phyloP scores from a whole-genome alignment of 805 yeast genomes.

The Ogataea philodendri region DNA sequence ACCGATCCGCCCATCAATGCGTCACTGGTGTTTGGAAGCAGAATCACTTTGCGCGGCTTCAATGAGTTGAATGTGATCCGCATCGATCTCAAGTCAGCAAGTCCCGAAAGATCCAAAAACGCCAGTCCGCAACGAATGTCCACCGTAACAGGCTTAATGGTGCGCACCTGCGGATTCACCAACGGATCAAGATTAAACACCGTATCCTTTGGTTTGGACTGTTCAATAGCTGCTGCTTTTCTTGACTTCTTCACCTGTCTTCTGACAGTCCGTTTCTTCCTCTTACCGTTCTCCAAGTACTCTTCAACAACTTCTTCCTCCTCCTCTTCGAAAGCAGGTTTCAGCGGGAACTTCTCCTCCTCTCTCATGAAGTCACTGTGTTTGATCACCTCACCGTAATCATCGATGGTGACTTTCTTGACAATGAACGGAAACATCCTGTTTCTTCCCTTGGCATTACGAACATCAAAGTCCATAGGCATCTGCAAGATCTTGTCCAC shows the following conservation, averaged over 20 bases:
- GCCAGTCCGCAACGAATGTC: constrained; percentile 67
- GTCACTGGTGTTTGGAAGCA: constrained; percentile 25
- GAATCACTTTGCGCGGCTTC: constrained; percentile 74
- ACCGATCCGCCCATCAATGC: constrained; percentile 25
- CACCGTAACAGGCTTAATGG: constrained; percentile 25
- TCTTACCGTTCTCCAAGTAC: constrained; percentile 22
- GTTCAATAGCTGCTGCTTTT: constrained; percentile 32
- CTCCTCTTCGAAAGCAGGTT: constrained; percentile 24
- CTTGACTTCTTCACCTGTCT: constrained; percentile 30
- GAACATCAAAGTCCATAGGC: constrained; percentile 57
- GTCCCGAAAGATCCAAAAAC: constrained; percentile 77
- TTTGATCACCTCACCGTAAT: constrained; percentile 80
- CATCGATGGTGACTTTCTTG: constrained; percentile 65
- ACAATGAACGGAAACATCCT: constrained; percentile 76
- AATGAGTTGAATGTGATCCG: constrained; percentile 73
- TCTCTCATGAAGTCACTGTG: constrained; percentile 58
- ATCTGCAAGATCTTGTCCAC: constrained; percentile 41
- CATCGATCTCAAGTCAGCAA: constrained; percentile 80
- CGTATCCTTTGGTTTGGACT: constrained; percentile 19
- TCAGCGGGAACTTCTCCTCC: constrained; percentile 42
- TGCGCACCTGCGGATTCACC: constrained; percentile 24
- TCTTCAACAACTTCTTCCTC: constrained; percentile 28
- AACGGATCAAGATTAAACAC: constrained; percentile 26
- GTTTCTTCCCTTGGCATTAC: constrained; percentile 46
- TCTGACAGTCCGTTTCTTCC: constrained; percentile 21